Conservation (phyloP, 345 rosid genomes). For the Salix koriyanagi region DNA sequence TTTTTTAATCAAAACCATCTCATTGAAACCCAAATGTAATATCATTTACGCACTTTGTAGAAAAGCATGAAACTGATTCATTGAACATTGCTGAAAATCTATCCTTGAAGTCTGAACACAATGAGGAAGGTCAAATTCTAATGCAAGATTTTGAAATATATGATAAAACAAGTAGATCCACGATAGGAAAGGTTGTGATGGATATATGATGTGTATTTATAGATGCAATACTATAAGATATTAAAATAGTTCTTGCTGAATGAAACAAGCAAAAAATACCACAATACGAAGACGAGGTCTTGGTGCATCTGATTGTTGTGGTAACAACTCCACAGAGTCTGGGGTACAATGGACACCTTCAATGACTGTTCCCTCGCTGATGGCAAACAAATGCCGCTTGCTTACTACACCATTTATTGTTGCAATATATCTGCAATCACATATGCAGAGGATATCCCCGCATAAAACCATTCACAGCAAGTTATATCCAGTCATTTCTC, state of each 20-base stretch:
- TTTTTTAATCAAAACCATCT: background rate
- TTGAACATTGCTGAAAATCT: background rate
- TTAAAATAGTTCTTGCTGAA: background rate
- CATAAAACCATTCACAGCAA: background rate
- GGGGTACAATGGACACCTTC: slow-evolving; percentile 82
- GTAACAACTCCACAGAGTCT: slow-evolving; percentile 82
- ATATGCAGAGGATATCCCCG: background rate
- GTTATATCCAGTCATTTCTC: background rate
- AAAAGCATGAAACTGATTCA: background rate
- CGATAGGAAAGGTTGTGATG: background rate
- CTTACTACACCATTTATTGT: slow-evolving; percentile 61
- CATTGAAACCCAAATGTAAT: background rate
- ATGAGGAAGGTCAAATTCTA: background rate
- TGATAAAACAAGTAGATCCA: background rate
- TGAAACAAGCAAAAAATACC: slow-evolving; percentile 41
- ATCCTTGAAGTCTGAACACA: background rate
- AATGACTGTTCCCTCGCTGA: slow-evolving; percentile 66
- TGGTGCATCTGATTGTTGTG: slow-evolving; percentile 60
- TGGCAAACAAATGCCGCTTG: slow-evolving; percentile 60
- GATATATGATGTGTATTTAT: background rate
- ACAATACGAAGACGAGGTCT: slow-evolving; percentile 78
- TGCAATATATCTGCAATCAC: slow-evolving; percentile 67
- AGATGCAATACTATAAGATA: background rate
- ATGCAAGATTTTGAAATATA: background rate
- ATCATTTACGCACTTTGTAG: background rate